These are phyloP conservation scores for Sergeia podlipaevii DNA, from an alignment of 208 protist species.

Conservation along the genomic window DNA sequence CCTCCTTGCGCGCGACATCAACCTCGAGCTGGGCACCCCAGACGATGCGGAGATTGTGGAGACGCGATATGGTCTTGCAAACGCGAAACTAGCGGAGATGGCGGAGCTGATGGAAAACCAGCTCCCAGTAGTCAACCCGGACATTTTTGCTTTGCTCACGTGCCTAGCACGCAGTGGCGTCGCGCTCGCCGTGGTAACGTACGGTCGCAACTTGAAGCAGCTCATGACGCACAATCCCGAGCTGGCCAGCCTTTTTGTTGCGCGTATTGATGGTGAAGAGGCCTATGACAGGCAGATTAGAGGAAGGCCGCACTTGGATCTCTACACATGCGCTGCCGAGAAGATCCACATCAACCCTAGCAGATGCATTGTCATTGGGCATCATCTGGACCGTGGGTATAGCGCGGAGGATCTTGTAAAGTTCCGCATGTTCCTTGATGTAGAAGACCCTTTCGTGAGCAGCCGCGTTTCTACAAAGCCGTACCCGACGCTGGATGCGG, in stretches of 20 bases:
- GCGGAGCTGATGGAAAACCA: slow-evolving; percentile 55
- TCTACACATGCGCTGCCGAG: slow-evolving; percentile 70
- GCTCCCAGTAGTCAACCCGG: slow-evolving; percentile 45
- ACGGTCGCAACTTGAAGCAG: slow-evolving; percentile 66
- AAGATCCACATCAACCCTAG: slow-evolving; percentile 81
- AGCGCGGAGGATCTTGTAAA: slow-evolving; percentile 43
- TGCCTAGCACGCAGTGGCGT: slow-evolving; percentile 57
- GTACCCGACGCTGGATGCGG: slow-evolving; percentile 44
- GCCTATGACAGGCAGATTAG: slow-evolving; percentile 71
- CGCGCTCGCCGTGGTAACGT: slow-evolving; percentile 73
- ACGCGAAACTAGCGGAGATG: slow-evolving; percentile 89
- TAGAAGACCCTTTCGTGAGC: slow-evolving; percentile 84
- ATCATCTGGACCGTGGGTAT: slow-evolving; percentile 79
- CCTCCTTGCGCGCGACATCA: slow-evolving; percentile 57
- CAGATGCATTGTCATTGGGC: slow-evolving; percentile 74
- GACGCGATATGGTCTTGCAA: slow-evolving; percentile 86
- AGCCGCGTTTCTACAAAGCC: slow-evolving; percentile 21
- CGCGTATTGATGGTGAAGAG: slow-evolving; percentile 87
- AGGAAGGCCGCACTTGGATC: slow-evolving; percentile 75
- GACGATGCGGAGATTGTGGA: slow-evolving; percentile 89
- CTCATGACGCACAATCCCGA: slow-evolving; percentile 54
- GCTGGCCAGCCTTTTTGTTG: slow-evolving; percentile 57
- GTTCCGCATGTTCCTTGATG: slow-evolving; percentile 89
- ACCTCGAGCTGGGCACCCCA: slow-evolving; percentile 76
- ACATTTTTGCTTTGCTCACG: slow-evolving; percentile 51